A percentile compares a stretch with the other conserved stretches of the same genome.
phyloP scores from a whole-genome alignment of 306 rosid species.

The Cicer yamashitae region DNA sequence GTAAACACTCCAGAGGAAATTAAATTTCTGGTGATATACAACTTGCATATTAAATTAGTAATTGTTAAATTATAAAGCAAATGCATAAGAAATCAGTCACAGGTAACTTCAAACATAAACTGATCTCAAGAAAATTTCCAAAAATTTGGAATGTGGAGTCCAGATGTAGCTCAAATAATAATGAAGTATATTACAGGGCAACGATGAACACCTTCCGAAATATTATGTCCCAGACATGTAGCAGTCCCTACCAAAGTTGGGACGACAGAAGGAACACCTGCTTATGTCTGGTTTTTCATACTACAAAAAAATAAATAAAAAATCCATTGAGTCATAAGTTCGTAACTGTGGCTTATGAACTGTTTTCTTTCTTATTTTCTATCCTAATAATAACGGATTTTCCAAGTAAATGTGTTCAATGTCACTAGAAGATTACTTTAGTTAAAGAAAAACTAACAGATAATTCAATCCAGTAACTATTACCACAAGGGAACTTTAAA shows the following conservation, averaged over 20 bases:
- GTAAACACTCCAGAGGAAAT: background rate
- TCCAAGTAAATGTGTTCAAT: background rate
- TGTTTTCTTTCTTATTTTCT: background rate
- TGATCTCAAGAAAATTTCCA: background rate
- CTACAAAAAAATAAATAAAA: background rate
- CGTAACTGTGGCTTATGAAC: background rate
- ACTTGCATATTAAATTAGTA: background rate
- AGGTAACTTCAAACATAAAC: background rate
- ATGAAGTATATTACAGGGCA: slow-evolving; percentile 52
- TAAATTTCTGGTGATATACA: background rate
- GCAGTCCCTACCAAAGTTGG: slow-evolving; percentile 25
- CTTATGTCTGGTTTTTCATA: slow-evolving; percentile 30
- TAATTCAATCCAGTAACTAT: background rate
- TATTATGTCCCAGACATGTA: slow-evolving; percentile 49
- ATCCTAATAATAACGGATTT: background rate
- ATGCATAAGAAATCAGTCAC: background rate
- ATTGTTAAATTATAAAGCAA: background rate
- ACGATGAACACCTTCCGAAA: slow-evolving; percentile 53
- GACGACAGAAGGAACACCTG: slow-evolving; percentile 26
- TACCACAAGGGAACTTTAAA: background rate
- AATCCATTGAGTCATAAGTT: background rate
- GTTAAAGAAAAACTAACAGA: background rate
- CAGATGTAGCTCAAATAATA: slow-evolving; percentile 65
- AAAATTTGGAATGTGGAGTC: slow-evolving; percentile 37
- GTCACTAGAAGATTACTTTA: background rate